Conservation (phyloP, 73 alveolate species). For the Symbiodinium natans region DNA sequence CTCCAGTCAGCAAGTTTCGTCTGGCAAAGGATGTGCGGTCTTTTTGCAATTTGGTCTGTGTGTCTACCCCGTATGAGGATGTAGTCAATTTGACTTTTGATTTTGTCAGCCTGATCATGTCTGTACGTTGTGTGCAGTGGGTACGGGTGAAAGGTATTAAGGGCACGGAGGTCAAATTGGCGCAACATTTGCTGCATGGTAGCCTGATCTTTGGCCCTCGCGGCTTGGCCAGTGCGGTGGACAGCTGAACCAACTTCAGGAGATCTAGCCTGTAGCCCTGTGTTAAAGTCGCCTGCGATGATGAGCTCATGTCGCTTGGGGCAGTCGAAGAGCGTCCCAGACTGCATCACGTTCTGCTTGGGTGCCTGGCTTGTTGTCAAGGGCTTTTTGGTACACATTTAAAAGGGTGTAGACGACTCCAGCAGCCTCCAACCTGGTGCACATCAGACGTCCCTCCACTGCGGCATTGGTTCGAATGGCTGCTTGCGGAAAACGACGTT, state of each 20-base stretch:
- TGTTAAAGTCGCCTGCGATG: not conserved
- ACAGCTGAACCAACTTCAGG: not conserved
- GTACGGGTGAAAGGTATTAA: not conserved
- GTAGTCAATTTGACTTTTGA: not conserved
- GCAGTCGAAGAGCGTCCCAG: not conserved
- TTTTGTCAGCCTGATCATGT: not conserved
- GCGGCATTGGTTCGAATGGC: not conserved
- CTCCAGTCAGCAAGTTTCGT: not conserved
- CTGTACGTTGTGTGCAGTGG: not conserved
- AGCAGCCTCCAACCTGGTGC: not conserved
- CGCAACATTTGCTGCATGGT: not conserved
- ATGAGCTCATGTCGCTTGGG: not conserved
- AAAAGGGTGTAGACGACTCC: not conserved
- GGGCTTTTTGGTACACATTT: not conserved
- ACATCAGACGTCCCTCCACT: not conserved
- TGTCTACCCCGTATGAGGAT: not conserved
- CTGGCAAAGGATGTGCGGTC: not conserved
- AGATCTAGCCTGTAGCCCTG: not conserved
- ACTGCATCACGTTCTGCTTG: fast-evolving
- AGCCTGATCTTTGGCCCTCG: not conserved
- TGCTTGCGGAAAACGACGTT: not conserved
- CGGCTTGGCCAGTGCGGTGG: not conserved
- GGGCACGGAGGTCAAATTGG: not conserved
- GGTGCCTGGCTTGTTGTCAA: not conserved
- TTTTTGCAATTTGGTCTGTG: not conserved